Base-by-base conservation (phyloP, 306 rosid genomes). In the Ormosia emarginata region DNA sequence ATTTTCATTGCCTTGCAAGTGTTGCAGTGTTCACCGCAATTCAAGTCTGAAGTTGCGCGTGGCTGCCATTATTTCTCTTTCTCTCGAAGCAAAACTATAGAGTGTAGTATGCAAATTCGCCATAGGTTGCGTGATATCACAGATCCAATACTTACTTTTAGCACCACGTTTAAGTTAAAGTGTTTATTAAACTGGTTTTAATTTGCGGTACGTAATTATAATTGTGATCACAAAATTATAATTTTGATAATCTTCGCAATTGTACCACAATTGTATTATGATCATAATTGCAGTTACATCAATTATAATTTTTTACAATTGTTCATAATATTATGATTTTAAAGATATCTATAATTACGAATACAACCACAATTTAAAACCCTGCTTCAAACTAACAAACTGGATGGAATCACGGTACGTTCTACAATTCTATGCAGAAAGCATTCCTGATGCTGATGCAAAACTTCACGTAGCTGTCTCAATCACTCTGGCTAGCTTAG, bases 351-450 rank as follows among this genome's bases (percentile, higher is more conserved):
- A n/a, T n/a, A n/a, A n/a, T n/a, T n/a, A n/a, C n/a, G n/a, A n/a
- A n/a, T n/a, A n/a, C n/a, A n/a, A n/a, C n/a, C n/a, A n/a, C n/a
- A n/a, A n/a, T n/a, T n/a, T n/a, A n/a, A n/a, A n/a, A n/a, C n/a
- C n/a, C n/a, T n/a, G n/a, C n/a, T 82, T 76, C 0, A 76, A 68
- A 76, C 32, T 58, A 68, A 15, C 43, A 46, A 82, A 82, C 37
- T 36, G 12, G 77, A 67, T 75, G 15, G 56, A 75, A 81, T 82
- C 71, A 75, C 77, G 81, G 8, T 41, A 63, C 59, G 40, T 63
- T 68, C 53, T 36, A 34, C 39, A 14, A 17, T 14, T 44, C 67
- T 13, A 13, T n/a, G 57, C 30, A 15, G 7, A n/a, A 15, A 12
- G 8, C 47, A 72, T 29, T 81, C 73, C 30, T 2, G 33, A 76